Evolutionary conservation across 345 rosid genomes (phyloP).

Genomic region (Bruguiera gymnorhiza): DNA sequence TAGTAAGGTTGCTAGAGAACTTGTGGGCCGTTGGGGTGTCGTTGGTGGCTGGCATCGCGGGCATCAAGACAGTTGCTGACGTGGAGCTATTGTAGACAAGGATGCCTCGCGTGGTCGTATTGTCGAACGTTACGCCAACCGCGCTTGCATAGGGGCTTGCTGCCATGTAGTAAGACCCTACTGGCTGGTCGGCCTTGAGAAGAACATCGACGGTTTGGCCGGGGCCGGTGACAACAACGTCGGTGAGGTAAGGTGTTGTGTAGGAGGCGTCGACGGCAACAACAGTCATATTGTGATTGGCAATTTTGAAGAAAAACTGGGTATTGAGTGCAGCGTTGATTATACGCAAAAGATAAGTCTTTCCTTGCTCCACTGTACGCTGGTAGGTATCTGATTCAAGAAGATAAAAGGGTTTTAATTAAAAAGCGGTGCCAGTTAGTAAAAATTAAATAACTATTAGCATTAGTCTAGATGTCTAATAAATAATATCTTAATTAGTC

Average conservation of each 20-base stretch:
- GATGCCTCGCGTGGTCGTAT: constrained; percentile 68
- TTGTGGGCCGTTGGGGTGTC: constrained; percentile 71
- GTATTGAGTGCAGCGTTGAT: constrained; percentile 89
- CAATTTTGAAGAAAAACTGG: constrained; percentile 76
- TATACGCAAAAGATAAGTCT: constrained; percentile 69
- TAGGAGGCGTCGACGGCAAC: constrained; percentile 74
- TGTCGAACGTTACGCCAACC: constrained; percentile 23
- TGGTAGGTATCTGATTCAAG: constrained; percentile 43
- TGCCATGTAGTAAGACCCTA: constrained; percentile 73
- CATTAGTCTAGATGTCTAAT: too few relatives aligned
- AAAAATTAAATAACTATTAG: too few relatives aligned
- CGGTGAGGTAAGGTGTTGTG: constrained; percentile 60
- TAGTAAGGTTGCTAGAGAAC: constrained; percentile 54
- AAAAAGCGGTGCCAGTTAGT: too few relatives aligned
- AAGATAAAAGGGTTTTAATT: too few relatives aligned
- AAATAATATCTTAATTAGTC: too few relatives aligned
- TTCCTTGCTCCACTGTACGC: constrained; percentile 58
- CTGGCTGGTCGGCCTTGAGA: constrained; percentile 52
- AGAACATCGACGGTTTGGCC: constrained; percentile 77
- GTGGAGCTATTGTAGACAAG: constrained; percentile 37
- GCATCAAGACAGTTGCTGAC: constrained; percentile 46
- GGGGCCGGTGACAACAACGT: constrained; percentile 54
- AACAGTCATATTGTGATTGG: constrained; percentile 74
- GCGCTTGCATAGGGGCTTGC: constrained; percentile 62
- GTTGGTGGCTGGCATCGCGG: constrained; percentile 49